Evolutionary conservation across 2,329 filamentous ascomycete genomes (phyloP).

Genomic region (Fusarium verrucosum): DNA sequence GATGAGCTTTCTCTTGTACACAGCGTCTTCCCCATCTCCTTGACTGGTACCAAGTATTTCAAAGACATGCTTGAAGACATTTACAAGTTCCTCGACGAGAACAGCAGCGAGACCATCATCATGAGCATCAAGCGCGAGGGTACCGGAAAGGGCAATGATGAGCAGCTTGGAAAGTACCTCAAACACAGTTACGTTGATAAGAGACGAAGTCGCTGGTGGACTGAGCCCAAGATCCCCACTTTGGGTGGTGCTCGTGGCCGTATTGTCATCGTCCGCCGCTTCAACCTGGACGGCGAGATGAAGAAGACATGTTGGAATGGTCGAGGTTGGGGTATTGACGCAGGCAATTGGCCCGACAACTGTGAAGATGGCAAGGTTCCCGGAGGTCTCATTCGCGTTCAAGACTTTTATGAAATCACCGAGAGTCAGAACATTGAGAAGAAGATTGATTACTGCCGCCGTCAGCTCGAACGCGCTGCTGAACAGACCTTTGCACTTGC

Average conservation of each 20-base stretch:
- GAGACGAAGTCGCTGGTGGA: constrained; percentile 75
- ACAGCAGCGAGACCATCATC: constrained; percentile 84
- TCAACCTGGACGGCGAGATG: constrained; percentile 69
- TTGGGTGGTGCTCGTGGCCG: constrained; percentile 83
- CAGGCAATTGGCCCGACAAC: constrained; percentile 84
- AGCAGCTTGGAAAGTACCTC: constrained; percentile 79
- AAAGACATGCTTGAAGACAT: constrained; percentile 75
- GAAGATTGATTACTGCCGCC: constrained; percentile 79
- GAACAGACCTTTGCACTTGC: constrained; percentile 59
- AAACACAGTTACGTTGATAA: constrained; percentile 73
- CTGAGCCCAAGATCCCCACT: constrained; percentile 76
- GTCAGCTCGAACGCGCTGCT: constrained; percentile 79
- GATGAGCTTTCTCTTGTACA: constrained; percentile 86
- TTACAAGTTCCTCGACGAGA: constrained; percentile 77
- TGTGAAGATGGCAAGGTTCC: constrained; percentile 76
- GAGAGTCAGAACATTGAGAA: constrained; percentile 78
- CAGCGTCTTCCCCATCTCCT: constrained; percentile 85
- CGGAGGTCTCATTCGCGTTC: constrained; percentile 80
- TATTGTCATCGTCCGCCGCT: constrained; percentile 85
- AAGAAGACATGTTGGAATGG: constrained; percentile 59
- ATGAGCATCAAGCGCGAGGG: constrained; percentile 93
- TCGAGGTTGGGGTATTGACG: constrained; percentile 68
- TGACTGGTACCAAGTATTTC: constrained; percentile 84
- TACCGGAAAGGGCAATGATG: constrained; percentile 79
- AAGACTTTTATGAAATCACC: constrained; percentile 93